These are phyloP conservation scores for Rosa rugosa DNA, from an alignment of 306 rosid species.

Conservation along the genomic window DNA sequence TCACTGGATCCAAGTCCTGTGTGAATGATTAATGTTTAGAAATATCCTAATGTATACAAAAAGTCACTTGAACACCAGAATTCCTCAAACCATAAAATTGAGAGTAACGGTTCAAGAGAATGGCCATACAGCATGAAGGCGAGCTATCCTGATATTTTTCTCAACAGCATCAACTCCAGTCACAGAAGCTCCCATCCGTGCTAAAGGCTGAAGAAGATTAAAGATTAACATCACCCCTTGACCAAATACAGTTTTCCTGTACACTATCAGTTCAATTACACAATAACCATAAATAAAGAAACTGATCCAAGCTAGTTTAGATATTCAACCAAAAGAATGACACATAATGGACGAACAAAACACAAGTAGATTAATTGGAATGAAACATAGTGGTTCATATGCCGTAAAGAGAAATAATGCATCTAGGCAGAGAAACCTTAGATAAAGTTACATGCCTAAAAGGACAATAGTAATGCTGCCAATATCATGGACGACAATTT, in stretches of 20 bases:
- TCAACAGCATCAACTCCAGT: conserved; percentile 84
- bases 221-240: conserved; percentile 17
- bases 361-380: not conserved
- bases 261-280: not conserved
- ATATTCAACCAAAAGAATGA: not conserved
- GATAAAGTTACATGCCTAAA: not conserved
- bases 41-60: not conserved
- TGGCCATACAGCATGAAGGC: conserved; percentile 79
- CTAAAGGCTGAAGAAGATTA: conserved; percentile 66
- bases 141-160: conserved; percentile 86
- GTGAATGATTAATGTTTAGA: conserved; percentile 16
- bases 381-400: not conserved
- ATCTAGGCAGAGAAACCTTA: not conserved
- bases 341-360: not conserved
- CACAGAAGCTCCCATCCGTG: conserved; percentile 90
- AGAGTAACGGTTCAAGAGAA: conserved; percentile 7
- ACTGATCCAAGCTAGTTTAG: not conserved
- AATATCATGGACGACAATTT: not conserved
- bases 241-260: not conserved
- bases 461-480: not conserved
- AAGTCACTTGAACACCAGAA: conserved; percentile 8
- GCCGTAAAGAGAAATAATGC: not conserved
- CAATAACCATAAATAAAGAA: not conserved
- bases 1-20: conserved; percentile 80
- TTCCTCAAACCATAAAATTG: not conserved